These are phyloP conservation scores for Trichoderma sp. DNA, from an alignment of 2,329 filamentous ascomycete species.

Conservation along the genomic window DNA sequence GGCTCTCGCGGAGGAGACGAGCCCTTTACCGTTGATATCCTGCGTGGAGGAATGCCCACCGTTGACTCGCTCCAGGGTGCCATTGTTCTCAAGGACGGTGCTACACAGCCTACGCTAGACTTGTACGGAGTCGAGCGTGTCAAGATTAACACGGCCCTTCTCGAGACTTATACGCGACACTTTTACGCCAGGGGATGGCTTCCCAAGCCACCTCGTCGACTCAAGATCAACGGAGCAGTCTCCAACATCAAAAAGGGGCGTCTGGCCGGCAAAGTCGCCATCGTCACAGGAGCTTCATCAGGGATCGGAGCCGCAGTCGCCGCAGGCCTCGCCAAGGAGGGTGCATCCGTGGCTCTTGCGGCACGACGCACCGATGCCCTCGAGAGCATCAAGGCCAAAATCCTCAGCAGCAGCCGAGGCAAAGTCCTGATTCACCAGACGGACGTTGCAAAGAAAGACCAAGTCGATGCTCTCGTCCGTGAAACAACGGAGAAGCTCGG, in stretches of 20 bases:
- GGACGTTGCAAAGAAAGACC: conserved; percentile 64
- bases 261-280: conserved; percentile 65
- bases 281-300: conserved; percentile 76
- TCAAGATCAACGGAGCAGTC: conserved; percentile 31
- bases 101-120: conserved; percentile 59
- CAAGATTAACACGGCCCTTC: conserved; percentile 65
- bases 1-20: conserved; percentile 65
- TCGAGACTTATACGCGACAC: conserved; percentile 75
- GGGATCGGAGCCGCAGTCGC: conserved; percentile 77
- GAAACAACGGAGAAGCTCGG: conserved; percentile 61
- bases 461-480: conserved; percentile 65
- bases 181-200: conserved; percentile 81
- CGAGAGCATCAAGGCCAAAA: conserved; percentile 60
- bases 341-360: conserved; percentile 67
- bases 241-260: conserved; percentile 45
- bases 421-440: conserved; percentile 68
- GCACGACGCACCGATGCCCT: conserved; percentile 68
- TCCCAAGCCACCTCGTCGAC: conserved; percentile 55
- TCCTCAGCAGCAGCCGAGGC: conserved; percentile 51
- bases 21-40: conserved; percentile 73
- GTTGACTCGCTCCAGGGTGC: conserved; percentile 68
- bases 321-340: conserved; percentile 64
- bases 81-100: conserved; percentile 68
- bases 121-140: conserved; percentile 57
- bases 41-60: conserved; percentile 76